phyloP scores from a whole-genome alignment of 2,329 filamentous ascomycete species.

The Fragosphaeria purpurea region DNA sequence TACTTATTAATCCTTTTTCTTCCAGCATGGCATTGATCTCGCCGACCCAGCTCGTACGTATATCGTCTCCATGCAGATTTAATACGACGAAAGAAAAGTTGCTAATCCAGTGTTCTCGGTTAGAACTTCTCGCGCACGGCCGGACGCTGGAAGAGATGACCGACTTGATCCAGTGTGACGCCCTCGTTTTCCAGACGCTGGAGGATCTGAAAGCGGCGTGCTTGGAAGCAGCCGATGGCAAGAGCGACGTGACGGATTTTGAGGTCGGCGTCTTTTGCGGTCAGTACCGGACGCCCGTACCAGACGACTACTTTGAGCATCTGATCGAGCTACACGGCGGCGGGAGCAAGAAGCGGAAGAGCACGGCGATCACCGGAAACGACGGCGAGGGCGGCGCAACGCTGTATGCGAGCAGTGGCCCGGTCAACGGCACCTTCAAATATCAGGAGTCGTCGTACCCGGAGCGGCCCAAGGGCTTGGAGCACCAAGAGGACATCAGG shows the following conservation, averaged over 20 bases:
- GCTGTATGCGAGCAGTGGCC: conserved; percentile 20
- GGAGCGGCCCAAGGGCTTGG: neutral
- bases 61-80: neutral
- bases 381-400: conserved; percentile 1
- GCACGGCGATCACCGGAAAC: neutral
- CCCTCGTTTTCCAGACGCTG: conserved; percentile 52
- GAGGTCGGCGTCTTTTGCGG: conserved; percentile 91
- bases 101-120: too few species aligned
- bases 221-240: conserved; percentile 52
- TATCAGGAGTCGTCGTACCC: neutral
- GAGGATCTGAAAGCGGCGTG: conserved; percentile 74
- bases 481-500: conserved; percentile 11
- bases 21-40: conserved; percentile 34
- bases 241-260: conserved; percentile 44
- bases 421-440: conserved; percentile 43
- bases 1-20: neutral
- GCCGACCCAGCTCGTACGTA: conserved; percentile 21
- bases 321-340: conserved; percentile 57
- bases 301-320: conserved; percentile 72
- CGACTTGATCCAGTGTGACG: conserved; percentile 31
- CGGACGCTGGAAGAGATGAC: conserved; percentile 31
- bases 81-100: too few species aligned
- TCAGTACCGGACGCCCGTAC: conserved; percentile 71
- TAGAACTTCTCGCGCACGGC: conserved; percentile 14
- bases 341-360: conserved; percentile 35